Evolutionary conservation across 345 rosid species (phyloP), one percentile per base, ranked within the genome.

Genomic region (Orychophragmus violaceus): DNA sequence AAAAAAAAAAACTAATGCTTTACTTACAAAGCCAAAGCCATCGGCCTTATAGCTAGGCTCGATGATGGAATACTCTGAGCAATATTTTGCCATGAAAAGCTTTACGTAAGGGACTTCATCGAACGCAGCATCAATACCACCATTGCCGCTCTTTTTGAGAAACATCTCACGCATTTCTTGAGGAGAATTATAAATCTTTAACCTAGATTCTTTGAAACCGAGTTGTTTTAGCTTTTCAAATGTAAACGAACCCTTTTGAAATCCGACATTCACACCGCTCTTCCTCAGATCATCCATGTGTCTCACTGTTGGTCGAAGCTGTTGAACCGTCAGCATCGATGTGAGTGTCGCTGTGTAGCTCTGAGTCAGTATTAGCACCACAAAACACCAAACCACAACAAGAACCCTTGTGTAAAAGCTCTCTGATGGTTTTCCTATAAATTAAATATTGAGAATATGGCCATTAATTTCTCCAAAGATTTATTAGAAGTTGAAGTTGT

Each of bases 321-420:
- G 74, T 57, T 89, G 79, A 7, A 87, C 89, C 0, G 95, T 87
- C 4, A 89, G 52, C 16, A 83, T 77, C 8, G 96, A 83, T 0
- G 92, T 68, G 7, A 89, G 77, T 51, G 82, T 87, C 10, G 96
- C 96, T 0, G 98, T 83, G 69, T 89, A 91, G 30, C 88, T 84
- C 63, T 87, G 90, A 2, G 81, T 83, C 12, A 91, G 67, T n/a
- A 89, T 76, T 3, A 89, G 74, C 11, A 91, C 84, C 59, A 84
- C 89, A 24, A 89, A 87, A n/a, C 78, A 86, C 89, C 95, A 91
- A 28, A 91, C 59, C 22, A 91, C 68, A 8, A 82, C 66, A 62
- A 91, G 84, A 22, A 42, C 64, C 51, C 92, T 75, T 2, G 84
- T 75, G 76, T 69, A 72, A 62, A 78, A 74, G 76, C 84, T 85